phyloP scores from a whole-genome alignment of 371 early-diverging fungal genomes.

The Mortierella sp. region DNA sequence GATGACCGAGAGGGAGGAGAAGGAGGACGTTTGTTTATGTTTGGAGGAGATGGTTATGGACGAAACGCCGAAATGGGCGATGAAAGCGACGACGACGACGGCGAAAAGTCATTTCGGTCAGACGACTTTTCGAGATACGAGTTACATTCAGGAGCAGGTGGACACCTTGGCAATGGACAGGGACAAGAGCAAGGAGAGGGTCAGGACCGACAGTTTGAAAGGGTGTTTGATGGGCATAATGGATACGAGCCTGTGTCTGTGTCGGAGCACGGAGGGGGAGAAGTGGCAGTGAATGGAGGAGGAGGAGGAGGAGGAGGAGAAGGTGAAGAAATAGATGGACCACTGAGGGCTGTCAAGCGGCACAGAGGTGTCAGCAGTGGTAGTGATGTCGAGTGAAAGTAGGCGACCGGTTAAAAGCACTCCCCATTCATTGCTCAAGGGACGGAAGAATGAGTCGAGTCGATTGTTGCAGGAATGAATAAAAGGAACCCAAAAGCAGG shows the following conservation, averaged over 20 bases:
- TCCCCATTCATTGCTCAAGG: neutral
- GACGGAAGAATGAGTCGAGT: neutral
- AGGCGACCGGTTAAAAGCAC: neutral
- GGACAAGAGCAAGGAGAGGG: neutral
- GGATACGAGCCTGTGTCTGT: neutral
- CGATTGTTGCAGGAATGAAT: neutral
- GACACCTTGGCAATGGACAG: neutral
- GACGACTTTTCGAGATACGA: constrained; percentile 10
- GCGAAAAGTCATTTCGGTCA: neutral
- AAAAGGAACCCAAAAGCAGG: neutral
- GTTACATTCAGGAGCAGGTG: neutral
- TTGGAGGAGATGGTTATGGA: neutral
- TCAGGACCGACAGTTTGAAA: neutral
- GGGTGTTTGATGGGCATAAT: neutral
- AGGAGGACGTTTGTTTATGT: neutral
- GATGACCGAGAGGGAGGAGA: neutral
- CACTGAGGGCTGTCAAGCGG: constrained; percentile 14
- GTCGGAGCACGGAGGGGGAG: neutral
- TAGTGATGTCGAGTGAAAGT: neutral
- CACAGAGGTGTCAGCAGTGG: constrained; percentile 5
- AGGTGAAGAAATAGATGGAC: neutral
- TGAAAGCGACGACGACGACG: constrained; percentile 3
- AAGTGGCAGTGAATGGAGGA: neutral
- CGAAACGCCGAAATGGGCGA: neutral
- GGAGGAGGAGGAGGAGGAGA: neutral